Base-by-base conservation (phyloP, 2,329 filamentous ascomycete genomes). In the Thielaviopsis euricoi region DNA sequence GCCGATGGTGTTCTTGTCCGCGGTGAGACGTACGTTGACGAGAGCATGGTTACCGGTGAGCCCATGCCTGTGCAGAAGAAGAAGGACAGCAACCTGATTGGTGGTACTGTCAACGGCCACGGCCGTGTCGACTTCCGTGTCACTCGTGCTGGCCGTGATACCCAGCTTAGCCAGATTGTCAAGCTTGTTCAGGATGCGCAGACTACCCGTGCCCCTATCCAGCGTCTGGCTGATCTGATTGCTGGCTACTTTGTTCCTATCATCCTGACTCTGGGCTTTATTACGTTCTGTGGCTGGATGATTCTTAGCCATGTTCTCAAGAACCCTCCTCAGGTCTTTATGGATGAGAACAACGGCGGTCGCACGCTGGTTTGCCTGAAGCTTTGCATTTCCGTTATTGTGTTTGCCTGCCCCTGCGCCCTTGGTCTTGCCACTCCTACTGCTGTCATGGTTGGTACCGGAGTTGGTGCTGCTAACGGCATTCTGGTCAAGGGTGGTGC, bases 361-460 rank as follows among this genome's bases (percentile, higher is more conserved):
- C 91, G 88, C 68, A 75, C 96, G 62, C 96, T 98, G 87, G 88
- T 97, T 2, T 98, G 93, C 68, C 76, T 97, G 62, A 94, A 97
- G 74, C 82, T 98, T 17, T 97, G 93, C 71, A 98, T 98, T 64
- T 95, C 93, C 0, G 93, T 98, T 63, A 95, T 98, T 66, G 93
- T 97, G 21, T 96, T 98, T 69, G 93, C 93, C 4, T 98, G 93
- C 67, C 93, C 93, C 19, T 98, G 93, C 67, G 93, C 93, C 1
- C 81, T 98, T n/a, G 93, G 93, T 58, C 78, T 98, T 19, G 90
- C 89, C 23, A 97, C 93, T 1, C 93, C 93, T 2, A 98, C 93
- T 0, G 93, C 93, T 2, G 90, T 98, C 68, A 97, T 98, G 93
- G 93, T 98, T 29, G 93, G 93, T 50, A 97, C 93, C n/a, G 93